These are phyloP conservation scores for Pestalotiopsis fici DNA, from an alignment of 2,329 filamentous ascomycete species.

Conservation along the genomic window DNA sequence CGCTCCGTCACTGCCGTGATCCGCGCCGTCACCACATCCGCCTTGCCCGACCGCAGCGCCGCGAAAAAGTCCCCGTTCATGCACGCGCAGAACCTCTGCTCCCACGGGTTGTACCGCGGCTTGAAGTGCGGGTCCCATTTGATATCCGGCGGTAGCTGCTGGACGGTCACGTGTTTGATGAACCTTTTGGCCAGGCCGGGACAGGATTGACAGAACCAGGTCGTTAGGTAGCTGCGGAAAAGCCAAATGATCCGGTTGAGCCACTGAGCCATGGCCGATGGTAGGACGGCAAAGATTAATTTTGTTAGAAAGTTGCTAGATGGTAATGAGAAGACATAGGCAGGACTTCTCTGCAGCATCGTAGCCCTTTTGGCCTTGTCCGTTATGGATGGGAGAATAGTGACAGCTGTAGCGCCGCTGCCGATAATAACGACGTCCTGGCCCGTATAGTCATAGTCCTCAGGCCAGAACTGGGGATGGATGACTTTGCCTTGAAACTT, in stretches of 20 bases:
- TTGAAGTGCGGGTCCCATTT: constrained; percentile 55
- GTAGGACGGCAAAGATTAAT: constrained; percentile 6
- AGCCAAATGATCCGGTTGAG: not conserved
- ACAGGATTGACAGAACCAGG: constrained; percentile 46
- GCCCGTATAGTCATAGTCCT: constrained; percentile 62
- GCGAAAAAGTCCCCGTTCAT: constrained; percentile 47
- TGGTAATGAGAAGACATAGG: constrained; percentile 65
- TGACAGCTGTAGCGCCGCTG: constrained; percentile 78
- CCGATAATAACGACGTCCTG: constrained; percentile 76
- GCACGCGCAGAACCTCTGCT: constrained; percentile 67
- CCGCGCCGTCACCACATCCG: constrained; percentile 41
- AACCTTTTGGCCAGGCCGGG: constrained; percentile 45
- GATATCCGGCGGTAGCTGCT: constrained; percentile 49
- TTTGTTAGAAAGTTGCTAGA: constrained; percentile 9
- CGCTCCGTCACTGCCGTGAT: constrained; percentile 46
- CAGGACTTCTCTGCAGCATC: constrained; percentile 79
- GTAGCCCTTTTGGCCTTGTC: constrained; percentile 68
- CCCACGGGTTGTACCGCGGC: constrained; percentile 60
- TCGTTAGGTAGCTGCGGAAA: constrained; percentile 8
- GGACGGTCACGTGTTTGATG: constrained; percentile 40
- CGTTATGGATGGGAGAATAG: constrained; percentile 70
- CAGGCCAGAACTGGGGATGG: constrained; percentile 75
- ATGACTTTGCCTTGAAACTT: constrained; percentile 60
- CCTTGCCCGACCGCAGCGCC: constrained; percentile 33
- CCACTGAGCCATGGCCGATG: constrained; percentile 6